A percentile compares a stretch with the other conserved stretches of the same genome.
Evolutionary conservation across 164 flowering plant species (phyloP).

Genomic region (Kingdonia uniflora): DNA sequence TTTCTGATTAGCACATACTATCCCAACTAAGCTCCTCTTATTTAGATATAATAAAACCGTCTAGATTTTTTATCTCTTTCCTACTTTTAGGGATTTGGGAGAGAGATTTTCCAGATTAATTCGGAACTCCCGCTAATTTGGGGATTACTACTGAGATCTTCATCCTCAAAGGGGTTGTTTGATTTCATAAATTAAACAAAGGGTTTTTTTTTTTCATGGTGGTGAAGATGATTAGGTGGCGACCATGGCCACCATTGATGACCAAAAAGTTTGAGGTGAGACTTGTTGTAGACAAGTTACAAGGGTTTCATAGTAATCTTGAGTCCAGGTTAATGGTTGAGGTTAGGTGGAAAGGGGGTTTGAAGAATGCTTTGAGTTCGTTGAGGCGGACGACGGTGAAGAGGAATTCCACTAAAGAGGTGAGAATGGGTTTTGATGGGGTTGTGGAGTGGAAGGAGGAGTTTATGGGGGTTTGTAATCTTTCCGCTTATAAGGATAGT

Average conservation of each 20-base stretch:
- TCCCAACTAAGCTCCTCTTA: too few relatives aligned
- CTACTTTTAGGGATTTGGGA: too few relatives aligned
- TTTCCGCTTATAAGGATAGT: conserved; percentile 53
- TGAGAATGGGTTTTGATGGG: conserved; percentile 24
- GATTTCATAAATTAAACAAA: too few relatives aligned
- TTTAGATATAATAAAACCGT: too few relatives aligned
- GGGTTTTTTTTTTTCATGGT: conserved; percentile 55
- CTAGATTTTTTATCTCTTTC: too few relatives aligned
- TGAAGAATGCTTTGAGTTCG: conserved; percentile 45
- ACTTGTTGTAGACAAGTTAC: conserved; percentile 42
- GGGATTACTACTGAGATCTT: too few relatives aligned
- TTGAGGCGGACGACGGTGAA: conserved; percentile 57
- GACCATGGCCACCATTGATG: conserved; percentile 83
- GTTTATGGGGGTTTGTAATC: conserved; percentile 52
- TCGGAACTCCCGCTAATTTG: too few relatives aligned
- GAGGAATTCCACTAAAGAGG: conserved; percentile 72
- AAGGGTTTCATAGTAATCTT: conserved; percentile 21
- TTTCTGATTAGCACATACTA: too few relatives aligned
- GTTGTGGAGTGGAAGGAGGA: conserved; percentile 79
- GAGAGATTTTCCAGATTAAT: too few relatives aligned
- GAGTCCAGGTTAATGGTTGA: conserved; percentile 45
- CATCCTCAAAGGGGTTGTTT: too few relatives aligned
- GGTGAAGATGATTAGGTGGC: conserved; percentile 96
- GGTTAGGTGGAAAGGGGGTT: conserved; percentile 77
- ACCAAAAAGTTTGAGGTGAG: conserved; percentile 71